A percentile compares a stretch with the other conserved stretches of the same genome.
These are phyloP conservation scores for Heliamphora pulchella DNA, from an alignment of 179 eudicot species.

Conservation along the genomic window DNA sequence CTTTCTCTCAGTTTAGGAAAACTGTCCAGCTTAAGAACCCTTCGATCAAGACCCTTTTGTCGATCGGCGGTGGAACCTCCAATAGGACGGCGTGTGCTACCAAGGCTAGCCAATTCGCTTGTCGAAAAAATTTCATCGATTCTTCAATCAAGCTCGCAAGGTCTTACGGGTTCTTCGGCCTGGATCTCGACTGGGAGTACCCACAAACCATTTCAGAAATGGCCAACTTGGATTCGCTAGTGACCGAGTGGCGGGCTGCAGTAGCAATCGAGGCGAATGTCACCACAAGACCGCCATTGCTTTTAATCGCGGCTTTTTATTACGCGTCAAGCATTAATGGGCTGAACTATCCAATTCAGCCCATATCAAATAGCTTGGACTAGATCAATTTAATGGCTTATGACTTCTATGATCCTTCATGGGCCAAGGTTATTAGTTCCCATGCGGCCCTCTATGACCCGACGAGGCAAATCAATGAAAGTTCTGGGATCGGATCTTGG, in stretches of 20 bases:
- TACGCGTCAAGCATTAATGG: constrained; percentile 23
- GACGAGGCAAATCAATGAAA: constrained; percentile 24
- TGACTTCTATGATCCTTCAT: constrained; percentile 39
- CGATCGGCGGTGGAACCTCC: constrained; percentile 49
- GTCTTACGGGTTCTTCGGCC: constrained; percentile 37
- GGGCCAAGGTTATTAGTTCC: constrained; percentile 25
- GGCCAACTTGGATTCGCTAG: constrained; percentile 31
- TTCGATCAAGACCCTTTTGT: constrained; percentile 37
- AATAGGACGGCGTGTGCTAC: constrained; percentile 15
- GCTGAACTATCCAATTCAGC: constrained; percentile 26
- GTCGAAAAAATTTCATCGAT: constrained; percentile 38
- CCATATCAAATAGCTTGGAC: constrained; percentile 36
- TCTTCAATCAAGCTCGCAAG: constrained; percentile 51
- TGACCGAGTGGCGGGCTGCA: constrained; percentile 43
- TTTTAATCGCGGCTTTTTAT: constrained; percentile 47
- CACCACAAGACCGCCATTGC: constrained; percentile 20
- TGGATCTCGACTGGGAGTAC: constrained; percentile 67
- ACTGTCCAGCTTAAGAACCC: constrained; percentile 40
- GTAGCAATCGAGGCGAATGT: constrained; percentile 27
- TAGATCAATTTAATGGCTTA: constrained; percentile 68
- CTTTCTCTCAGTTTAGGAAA: constrained; percentile 38
- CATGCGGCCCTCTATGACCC: constrained; percentile 45
- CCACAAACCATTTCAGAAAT: constrained; percentile 31
- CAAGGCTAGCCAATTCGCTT: constrained; percentile 35
- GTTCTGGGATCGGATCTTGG: constrained; percentile 46